Percentiles rank a stretch among this genome's conserved stretches.
These are phyloP conservation scores for Dipteronia sinensis DNA, from an alignment of 345 rosid species.

Conservation along the genomic window DNA sequence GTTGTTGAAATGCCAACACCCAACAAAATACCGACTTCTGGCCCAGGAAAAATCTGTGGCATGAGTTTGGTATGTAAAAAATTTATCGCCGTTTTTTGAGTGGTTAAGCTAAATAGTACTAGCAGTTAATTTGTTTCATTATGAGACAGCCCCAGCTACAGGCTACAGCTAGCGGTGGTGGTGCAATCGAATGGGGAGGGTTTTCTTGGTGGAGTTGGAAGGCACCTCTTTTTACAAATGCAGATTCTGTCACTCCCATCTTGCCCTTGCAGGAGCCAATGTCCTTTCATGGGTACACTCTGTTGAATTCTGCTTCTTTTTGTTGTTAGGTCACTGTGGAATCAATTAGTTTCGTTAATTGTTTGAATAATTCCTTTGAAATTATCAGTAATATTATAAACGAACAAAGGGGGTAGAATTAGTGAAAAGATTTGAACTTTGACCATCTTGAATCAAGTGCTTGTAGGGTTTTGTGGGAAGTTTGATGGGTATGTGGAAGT, in stretches of 20 bases:
- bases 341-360: background rate
- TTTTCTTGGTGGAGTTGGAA: conserved; percentile 38
- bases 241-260: conserved; percentile 41
- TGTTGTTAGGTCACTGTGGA: background rate
- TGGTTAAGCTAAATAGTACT: background rate
- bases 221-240: conserved; percentile 33
- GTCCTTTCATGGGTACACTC: conserved; percentile 38
- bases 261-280: conserved; percentile 41
- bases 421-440: no score
- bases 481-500: background rate
- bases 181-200: conserved; percentile 36
- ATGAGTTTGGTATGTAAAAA: background rate
- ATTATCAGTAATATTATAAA: no score
- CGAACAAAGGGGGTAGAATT: no score
- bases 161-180: background rate
- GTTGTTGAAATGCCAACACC: background rate
- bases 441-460: no score
- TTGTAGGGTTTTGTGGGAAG: conserved; percentile 12
- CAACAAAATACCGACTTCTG: background rate
- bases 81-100: background rate
- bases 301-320: background rate
- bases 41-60: background rate
- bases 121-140: background rate
- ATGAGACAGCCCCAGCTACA: background rate
- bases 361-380: no score